Evolutionary conservation across 257 asterid species (phyloP), one percentile per base, ranked within the genome.

Genomic region (Datura wrightii): DNA sequence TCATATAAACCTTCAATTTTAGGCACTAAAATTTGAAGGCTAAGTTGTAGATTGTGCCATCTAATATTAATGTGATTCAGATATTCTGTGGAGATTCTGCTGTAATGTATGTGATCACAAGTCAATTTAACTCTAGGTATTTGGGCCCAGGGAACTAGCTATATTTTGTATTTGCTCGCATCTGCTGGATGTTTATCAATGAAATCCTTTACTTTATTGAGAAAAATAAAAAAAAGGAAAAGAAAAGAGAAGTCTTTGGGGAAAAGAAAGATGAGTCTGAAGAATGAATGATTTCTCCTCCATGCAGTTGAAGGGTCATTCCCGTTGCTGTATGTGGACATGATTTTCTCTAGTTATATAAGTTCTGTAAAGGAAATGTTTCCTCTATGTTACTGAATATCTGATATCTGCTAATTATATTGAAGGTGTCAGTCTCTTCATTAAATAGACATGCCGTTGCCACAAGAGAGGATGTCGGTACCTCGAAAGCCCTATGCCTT

Each of bases 381-480:
- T 19, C 54, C 54, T 34, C 48, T 52, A 53, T 78, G 60, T 34
- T 34, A 15, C 48, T 10, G 41, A 34, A 78, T 3, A 31, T 52
- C 48, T 78, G 82, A 78, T 78, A 31, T 78, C 34, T 34, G 82
- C 82, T 52, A 78, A 52, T 78, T 31, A 8, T 53, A 39, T 78
- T 88, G 88, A 90, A 96, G 98, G 98, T 96, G 88, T 92, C 99
- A 59, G 97, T 96, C 87, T 94, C 99, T 66, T 96, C 98, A 56
- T 91, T 96, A 86, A 94, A 96, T 91, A 92, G 99, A 86, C 99
- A 96, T 89, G 98, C 98, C 85, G 98, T 93, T 86, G 99, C 98
- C 6, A 94, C 97, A 55, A 94, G 99, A 83, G 96, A 92, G 89
- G 99, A 96, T 88, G 99, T 96, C 78, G 98, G 99, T 86, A 94